phyloP scores from a whole-genome alignment of 208 protist genomes.

The Trypanosoma grayi region DNA sequence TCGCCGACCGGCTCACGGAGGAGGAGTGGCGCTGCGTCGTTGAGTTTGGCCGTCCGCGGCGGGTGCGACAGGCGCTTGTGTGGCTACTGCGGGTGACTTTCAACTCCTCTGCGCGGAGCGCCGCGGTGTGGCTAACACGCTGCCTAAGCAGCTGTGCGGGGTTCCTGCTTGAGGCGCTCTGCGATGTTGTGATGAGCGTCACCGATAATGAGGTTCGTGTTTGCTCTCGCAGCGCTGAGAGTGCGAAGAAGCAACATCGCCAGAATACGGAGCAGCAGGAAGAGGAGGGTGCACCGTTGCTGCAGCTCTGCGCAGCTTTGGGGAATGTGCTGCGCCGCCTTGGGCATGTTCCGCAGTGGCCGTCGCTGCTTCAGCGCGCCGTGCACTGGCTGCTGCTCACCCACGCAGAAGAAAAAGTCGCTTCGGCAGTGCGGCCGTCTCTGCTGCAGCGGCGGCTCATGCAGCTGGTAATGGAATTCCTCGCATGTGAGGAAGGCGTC shows the following conservation, averaged over 20 bases:
- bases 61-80: constrained; percentile 43
- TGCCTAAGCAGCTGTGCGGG: constrained; percentile 45
- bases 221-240: background rate
- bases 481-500: constrained; percentile 20
- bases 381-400: constrained; percentile 32
- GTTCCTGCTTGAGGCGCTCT: constrained; percentile 57
- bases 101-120: constrained; percentile 1
- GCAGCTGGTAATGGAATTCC: constrained; percentile 21
- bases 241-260: background rate
- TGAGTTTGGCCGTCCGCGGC: constrained; percentile 43
- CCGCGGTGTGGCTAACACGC: constrained; percentile 37
- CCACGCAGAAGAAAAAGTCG: background rate
- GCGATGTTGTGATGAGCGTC: constrained; percentile 47
- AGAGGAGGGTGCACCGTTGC: constrained; percentile 6
- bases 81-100: constrained; percentile 40
- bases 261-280: constrained; percentile 4
- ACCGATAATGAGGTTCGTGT: constrained; percentile 21
- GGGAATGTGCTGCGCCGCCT: constrained; percentile 14
- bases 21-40: constrained; percentile 64
- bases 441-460: constrained; percentile 12
- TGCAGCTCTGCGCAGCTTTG: constrained; percentile 16
- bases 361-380: constrained; percentile 5
- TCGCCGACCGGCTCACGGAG: constrained; percentile 46
- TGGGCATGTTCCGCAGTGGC: constrained; percentile 78
- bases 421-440: background rate